Evolutionary conservation across 345 rosid genomes (phyloP).

Genomic region (Brassica nigra): DNA sequence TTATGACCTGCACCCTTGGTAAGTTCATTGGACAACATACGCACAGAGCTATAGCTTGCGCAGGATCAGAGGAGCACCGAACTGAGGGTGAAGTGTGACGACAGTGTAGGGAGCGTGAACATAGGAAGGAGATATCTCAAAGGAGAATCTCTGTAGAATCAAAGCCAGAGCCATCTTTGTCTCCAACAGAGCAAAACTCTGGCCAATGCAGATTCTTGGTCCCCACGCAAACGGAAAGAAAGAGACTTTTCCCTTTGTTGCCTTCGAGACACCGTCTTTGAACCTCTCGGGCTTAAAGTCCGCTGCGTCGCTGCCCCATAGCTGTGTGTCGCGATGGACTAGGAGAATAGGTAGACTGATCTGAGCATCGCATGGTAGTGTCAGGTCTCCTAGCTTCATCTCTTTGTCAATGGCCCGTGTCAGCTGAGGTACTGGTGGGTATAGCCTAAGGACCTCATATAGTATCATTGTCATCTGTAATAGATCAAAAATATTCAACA

Average conservation of each 20-base stretch:
- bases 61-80: not conserved
- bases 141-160: not conserved
- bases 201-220: not conserved
- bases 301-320: not conserved
- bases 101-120: not conserved
- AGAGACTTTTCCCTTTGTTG: not conserved
- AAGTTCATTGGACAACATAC: not conserved
- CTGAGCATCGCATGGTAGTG: not conserved
- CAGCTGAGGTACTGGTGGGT: not conserved
- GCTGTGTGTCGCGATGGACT: not conserved
- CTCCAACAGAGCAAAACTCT: not conserved
- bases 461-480: not conserved
- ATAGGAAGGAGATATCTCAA: not conserved
- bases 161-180: not conserved
- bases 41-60: not conserved
- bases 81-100: not conserved
- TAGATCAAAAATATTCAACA: not conserved
- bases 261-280: conserved; percentile 1
- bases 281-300: not conserved
- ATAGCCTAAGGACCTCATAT: not conserved
- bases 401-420: not conserved
- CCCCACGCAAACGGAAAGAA: not conserved
- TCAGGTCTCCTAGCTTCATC: not conserved
- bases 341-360: not conserved
- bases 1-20: not conserved